These are phyloP conservation scores for Scheffersomyces lignosus DNA, from an alignment of 805 yeast genomes.

Conservation along the genomic window DNA sequence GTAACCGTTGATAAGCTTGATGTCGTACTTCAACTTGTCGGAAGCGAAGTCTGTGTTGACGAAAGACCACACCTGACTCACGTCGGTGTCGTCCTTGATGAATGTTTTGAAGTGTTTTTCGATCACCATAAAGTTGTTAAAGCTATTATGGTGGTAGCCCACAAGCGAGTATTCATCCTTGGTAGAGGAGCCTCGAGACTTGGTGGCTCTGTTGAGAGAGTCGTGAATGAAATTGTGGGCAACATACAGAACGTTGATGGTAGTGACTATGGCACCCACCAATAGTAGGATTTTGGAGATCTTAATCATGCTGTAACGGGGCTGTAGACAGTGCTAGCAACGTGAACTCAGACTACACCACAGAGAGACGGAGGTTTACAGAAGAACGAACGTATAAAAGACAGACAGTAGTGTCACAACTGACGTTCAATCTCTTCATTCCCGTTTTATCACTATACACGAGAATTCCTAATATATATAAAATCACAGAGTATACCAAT, in stretches of 20 bases:
- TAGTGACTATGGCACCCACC: neutral
- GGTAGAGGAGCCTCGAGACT: neutral
- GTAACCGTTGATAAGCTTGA: constrained; percentile 17
- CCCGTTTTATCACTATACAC: no score
- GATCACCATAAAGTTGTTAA: constrained; percentile 13
- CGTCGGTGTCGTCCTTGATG: constrained; percentile 6
- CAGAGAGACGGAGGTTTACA: no score
- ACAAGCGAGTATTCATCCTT: constrained; percentile 1
- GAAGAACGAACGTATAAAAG: no score
- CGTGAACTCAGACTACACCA: no score
- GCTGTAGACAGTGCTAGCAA: constrained; percentile 2
- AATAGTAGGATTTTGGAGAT: neutral
- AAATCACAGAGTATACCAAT: no score
- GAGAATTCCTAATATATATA: no score
- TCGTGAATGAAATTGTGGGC: neutral
- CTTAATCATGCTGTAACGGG: neutral
- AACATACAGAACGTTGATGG: neutral
- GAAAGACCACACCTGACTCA: constrained; percentile 14
- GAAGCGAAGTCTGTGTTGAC: constrained; percentile 6
- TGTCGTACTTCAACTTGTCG: constrained; percentile 7
- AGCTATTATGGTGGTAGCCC: constrained; percentile 15
- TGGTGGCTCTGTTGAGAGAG: neutral
- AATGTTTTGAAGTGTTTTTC: constrained; percentile 9
- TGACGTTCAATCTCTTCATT: no score
- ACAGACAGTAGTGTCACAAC: no score